Percentiles rank a stretch among this genome's conserved stretches.
Conservation (phyloP, 2,329 filamentous ascomycete genomes). For the Venturiaceae sp. region DNA sequence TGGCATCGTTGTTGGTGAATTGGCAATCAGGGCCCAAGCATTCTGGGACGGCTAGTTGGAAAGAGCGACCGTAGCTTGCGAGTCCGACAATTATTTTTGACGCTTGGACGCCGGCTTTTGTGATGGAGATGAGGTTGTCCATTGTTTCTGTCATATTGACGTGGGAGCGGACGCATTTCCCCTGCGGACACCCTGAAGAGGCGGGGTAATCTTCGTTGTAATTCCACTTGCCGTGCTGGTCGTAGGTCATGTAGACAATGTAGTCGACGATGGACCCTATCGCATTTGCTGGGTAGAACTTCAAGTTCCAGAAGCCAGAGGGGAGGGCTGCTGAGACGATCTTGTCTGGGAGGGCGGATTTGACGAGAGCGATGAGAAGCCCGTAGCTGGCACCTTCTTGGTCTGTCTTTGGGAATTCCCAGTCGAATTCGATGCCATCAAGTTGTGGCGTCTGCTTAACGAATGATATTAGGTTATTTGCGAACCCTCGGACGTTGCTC, state of each 20-base stretch:
- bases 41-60: conserved; percentile 18
- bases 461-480: neutral
- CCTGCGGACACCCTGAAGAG: conserved; percentile 20
- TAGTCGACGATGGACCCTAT: conserved; percentile 18
- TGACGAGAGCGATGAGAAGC: neutral
- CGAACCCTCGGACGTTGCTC: too few species aligned
- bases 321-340: conserved; percentile 16
- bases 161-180: conserved; percentile 19
- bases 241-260: conserved; percentile 23
- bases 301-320: conserved; percentile 21
- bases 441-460: conserved; percentile 14
- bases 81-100: conserved; percentile 25
- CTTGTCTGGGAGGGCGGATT: neutral
- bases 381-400: neutral
- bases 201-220: conserved; percentile 19
- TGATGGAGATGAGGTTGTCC: conserved; percentile 18
- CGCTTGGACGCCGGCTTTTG: conserved; percentile 26
- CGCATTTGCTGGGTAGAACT: conserved; percentile 15
- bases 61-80: conserved; percentile 25
- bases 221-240: conserved; percentile 33
- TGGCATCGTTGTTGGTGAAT: conserved; percentile 19
- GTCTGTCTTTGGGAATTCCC: conserved; percentile 34
- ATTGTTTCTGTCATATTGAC: conserved; percentile 13
- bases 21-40: conserved; percentile 19
- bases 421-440: conserved; percentile 34